Base-by-base conservation (phyloP, 768 basidiomycete genomes). In the Suillus spraguei region DNA sequence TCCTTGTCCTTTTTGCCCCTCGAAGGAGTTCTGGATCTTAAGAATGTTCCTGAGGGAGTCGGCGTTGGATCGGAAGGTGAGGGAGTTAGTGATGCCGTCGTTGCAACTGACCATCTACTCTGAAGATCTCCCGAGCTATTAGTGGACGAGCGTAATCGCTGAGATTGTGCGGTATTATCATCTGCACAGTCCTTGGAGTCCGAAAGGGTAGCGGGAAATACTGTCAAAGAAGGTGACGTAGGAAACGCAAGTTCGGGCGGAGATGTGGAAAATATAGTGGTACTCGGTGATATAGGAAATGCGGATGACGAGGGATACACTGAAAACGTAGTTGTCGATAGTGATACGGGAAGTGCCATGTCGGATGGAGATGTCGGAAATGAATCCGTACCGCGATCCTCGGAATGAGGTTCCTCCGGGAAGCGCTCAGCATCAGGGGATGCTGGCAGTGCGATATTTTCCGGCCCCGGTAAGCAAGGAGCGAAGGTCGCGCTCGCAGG, bases 91-190 rank as follows among this genome's bases (percentile, higher is more conserved):
- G 75, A 75, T 0, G 74, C 75, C 0, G 74, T 76, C 0, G 75
- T 75, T 5, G 74, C 74, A 28, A 76, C 62, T 16, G 74, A 75
- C 74, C 74, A 75, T 16, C 66, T 68, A 60, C 53, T 64, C 32
- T 47, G 65, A 39, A 35, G 62, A 28, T 39, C 44, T 39, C 17
- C 58, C 62, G 44, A 59, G 16, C 41, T 53, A 32, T 41, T 58
- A 8, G 56, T 58, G 14, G 41, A 35, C 11, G 63, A 52, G 32
- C 59, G 65, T 32, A 66, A 60, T 16, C 39, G 42, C 20, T 53
- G 50, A 11, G 54, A 47, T 56, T 64, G 65, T 32, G 65, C 32
- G 42, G 52, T 11, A 6, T 28, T 32, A 55, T 65, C 49, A 53
- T 60, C 47, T 28, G 36, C 11, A 8, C 39, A 41, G 4, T 41